Percentiles rank a stretch among this genome's conserved stretches.
Conservation (phyloP, 164 flowering plant genomes). For the Vitis riparia region DNA sequence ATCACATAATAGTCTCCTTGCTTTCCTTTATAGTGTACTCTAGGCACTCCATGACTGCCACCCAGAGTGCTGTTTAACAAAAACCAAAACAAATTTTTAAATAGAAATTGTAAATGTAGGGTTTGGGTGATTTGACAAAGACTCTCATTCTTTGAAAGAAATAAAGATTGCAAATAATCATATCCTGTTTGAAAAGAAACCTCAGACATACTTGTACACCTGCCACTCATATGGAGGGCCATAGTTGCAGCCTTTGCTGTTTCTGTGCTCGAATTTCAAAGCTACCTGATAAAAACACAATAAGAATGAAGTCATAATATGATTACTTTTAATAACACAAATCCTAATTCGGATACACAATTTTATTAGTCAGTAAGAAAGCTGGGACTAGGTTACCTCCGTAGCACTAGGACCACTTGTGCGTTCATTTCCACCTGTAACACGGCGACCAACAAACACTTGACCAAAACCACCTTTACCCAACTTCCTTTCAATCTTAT, state of each 20-base stretch:
- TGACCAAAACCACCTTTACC: constrained; percentile 99
- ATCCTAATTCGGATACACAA: neutral
- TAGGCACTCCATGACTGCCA: constrained; percentile 90
- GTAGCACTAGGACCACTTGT: constrained; percentile 56
- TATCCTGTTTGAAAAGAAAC: neutral
- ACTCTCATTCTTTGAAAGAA: no score
- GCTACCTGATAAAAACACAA: constrained; percentile 58
- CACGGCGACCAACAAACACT: constrained; percentile 96
- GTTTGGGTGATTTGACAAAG: no score
- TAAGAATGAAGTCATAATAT: neutral
- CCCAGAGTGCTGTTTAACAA: constrained; percentile 58
- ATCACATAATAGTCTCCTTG: constrained; percentile 91
- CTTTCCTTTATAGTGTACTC: constrained; percentile 80
- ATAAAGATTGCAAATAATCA: neutral
- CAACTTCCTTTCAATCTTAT: constrained; percentile 81
- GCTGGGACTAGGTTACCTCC: constrained; percentile 44
- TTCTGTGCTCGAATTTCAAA: constrained; percentile 83
- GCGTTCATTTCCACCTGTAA: constrained; percentile 66
- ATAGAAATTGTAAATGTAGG: neutral
- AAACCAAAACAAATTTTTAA: neutral
- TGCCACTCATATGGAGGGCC: constrained; percentile 98
- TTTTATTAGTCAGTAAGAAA: neutral
- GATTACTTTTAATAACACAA: neutral
- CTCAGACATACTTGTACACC: constrained; percentile 74
- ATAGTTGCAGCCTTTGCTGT: constrained; percentile 89